Base-by-base conservation (phyloP, 2,329 filamentous ascomycete species). In the Aspergillus candidus region DNA sequence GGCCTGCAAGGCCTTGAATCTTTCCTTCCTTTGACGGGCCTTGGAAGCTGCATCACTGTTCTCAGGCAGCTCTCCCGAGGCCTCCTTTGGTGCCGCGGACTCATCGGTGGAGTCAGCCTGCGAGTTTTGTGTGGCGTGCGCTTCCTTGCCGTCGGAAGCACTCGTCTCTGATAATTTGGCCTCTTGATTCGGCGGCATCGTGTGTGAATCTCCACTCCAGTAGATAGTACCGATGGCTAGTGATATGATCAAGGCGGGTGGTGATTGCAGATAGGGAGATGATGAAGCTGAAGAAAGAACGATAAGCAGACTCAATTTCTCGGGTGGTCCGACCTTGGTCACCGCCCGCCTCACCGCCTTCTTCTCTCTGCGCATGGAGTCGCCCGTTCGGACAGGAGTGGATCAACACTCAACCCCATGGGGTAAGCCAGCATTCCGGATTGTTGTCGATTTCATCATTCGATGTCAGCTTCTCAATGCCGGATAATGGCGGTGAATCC, bases 1-100 rank as follows among this genome's bases (percentile, higher is more conserved):
- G 18, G 86, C 86, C 68, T 94, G 83, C 12, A 96, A 80, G 3
- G 87, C 85, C 63, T 89, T 90, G 74, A 96, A 96, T 52, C 87
- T 83, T 39, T 87, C 86, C 67, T 82, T 73, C 44, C 88, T 81
- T 43, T 90, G 84, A 55, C 80, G 57, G 14, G 63, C 62, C 44
- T 59, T 67, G 5, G 58, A 52, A 14, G 59, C 52, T 40, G 56
- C 54, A 32, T 58, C 56, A 43, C 58, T 51, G 13, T 54, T 57
- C 37, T 49, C 51, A n/a, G 35, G 11, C 43, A 47, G 13, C 14
- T 42, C 40, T 32, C 46, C 38, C 15, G 40, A 13, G 7, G 32
- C 30, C 17, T 43, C 43, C 32, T 49, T 47, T n/a, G 45, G 27
- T 18, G 54, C 44, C 41, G 46, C n/a, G 30, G 47, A 35, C 35